Evolutionary conservation across 441 rosid species (phyloP), one percentile per base, ranked within the genome.

Genomic region (Euphorbia corollata): DNA sequence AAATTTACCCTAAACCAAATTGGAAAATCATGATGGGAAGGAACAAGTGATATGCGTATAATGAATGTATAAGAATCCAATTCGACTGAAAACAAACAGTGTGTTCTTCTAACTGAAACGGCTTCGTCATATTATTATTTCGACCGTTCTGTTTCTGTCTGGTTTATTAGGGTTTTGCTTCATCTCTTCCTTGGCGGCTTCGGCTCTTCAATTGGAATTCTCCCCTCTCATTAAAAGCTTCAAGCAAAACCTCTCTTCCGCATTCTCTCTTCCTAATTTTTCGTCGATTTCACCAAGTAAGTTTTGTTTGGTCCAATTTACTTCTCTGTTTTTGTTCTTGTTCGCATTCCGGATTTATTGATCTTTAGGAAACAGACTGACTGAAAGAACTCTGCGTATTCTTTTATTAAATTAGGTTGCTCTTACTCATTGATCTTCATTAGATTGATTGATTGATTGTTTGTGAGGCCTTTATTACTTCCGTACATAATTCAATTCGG

Each of bases 271-370:
- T 65, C 38, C 0, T 65, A 65, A 22, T 51, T 20, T 23, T 36
- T 59, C 70, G 19, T 50, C 39, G 50, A 45, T 65, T 23, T 34
- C 55, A 47, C 68, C 75, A 61, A 80, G 77, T 66, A 55, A 59
- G 77, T 60, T 36, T 36, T 6, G 12, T 22, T 57, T 45, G 15
- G 15, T 22, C 50, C 51, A 41, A 3, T 50, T 36, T 27, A 22
- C 32, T 53, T 8, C 19, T 60, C 58, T 20, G 34, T 18, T 61
- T 5, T 61, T 61, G 8, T 73, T 45, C 12, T 63, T 39, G 24
- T 18, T 64, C 63, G 48, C 63, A 16, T 8, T 73, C 18, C 57
- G 20, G 30, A 48, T 75, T 64, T 58, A 15, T 73, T 59, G 23
- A 5, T 67, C 66, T 18, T 20, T 39, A 10, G 7, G 41, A 58